These are phyloP conservation scores for Starmerella stigmatis DNA, from an alignment of 805 yeast genomes.

Conservation along the genomic window DNA sequence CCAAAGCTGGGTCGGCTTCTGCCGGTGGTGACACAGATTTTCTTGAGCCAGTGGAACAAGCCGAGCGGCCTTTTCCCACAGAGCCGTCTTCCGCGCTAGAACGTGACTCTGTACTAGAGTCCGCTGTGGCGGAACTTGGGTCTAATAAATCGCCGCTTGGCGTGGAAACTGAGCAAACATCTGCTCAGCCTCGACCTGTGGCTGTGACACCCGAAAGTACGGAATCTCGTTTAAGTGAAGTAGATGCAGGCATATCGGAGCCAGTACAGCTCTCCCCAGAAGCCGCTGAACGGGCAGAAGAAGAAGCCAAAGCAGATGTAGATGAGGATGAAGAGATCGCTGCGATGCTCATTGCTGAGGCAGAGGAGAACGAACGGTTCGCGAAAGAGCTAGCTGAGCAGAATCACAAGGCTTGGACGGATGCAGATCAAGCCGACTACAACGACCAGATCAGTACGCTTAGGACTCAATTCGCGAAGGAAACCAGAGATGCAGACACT, in stretches of 20 bases:
- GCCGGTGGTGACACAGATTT: too few relatives aligned
- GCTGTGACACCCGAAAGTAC: too few relatives aligned
- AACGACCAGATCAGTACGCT: slow-evolving; percentile 34
- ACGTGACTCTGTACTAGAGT: too few relatives aligned
- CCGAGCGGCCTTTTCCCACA: too few relatives aligned
- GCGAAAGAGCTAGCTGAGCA: slow-evolving; percentile 32
- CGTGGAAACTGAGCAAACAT: too few relatives aligned
- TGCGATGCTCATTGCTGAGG: slow-evolving; percentile 58
- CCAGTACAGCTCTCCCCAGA: slow-evolving; percentile 4
- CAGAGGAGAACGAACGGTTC: slow-evolving; percentile 58
- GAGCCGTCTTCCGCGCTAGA: too few relatives aligned
- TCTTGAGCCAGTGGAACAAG: too few relatives aligned
- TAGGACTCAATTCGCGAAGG: slow-evolving; percentile 53
- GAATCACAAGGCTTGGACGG: slow-evolving; percentile 21
- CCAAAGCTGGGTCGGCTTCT: too few relatives aligned
- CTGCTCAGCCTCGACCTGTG: too few relatives aligned
- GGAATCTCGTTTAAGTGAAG: background rate
- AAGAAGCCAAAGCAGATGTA: slow-evolving; percentile 34
- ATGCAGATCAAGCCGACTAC: slow-evolving; percentile 23
- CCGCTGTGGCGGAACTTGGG: too few relatives aligned
- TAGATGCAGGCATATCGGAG: background rate
- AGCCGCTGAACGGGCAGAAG: slow-evolving; percentile 25
- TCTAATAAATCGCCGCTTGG: too few relatives aligned
- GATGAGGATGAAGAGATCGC: slow-evolving; percentile 64
- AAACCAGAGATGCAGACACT: slow-evolving; percentile 81